Conservation (phyloP, 345 rosid genomes). For the Isatis tinctoria region DNA sequence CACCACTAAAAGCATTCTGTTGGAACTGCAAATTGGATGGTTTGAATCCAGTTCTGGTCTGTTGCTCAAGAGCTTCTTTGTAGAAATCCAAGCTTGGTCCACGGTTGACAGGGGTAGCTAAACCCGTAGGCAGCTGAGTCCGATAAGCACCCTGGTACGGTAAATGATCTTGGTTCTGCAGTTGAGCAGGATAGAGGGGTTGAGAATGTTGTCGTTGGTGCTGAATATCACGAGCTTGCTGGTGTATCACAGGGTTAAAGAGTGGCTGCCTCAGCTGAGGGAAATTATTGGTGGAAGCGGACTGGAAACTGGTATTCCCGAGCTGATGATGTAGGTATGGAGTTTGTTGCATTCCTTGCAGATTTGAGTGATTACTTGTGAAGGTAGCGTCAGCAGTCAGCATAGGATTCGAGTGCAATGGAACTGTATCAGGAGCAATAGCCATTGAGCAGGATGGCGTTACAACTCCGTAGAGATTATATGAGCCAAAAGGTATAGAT, state of each 20-base stretch:
- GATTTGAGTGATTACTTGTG: constrained; percentile 43
- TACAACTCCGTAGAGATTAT: constrained; percentile 43
- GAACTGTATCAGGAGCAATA: constrained; percentile 37
- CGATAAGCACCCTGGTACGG: too few relatives aligned
- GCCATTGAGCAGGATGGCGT: constrained; percentile 45
- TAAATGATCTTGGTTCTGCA: constrained; percentile 40
- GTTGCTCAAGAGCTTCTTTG: constrained; percentile 40
- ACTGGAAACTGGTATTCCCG: constrained; percentile 51
- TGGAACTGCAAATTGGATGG: constrained; percentile 49
- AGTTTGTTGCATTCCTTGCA: constrained; percentile 48
- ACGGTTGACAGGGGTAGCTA: constrained; percentile 45
- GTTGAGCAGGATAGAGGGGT: constrained; percentile 35
- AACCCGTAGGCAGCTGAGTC: constrained; percentile 40
- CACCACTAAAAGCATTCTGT: constrained; percentile 34
- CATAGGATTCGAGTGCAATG: constrained; percentile 30
- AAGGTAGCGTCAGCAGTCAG: constrained; percentile 38
- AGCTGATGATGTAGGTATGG: constrained; percentile 44
- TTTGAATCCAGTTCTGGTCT: constrained; percentile 43
- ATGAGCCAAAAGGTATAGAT: constrained; percentile 51
- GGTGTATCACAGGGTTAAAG: constrained; percentile 43
- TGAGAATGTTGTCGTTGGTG: background rate
- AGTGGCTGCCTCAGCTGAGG: constrained; percentile 50
- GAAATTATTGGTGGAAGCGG: constrained; percentile 30
- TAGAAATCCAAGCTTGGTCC: constrained; percentile 49
- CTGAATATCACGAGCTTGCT: constrained; percentile 21